phyloP scores from a whole-genome alignment of 148 eudicot species.

The Rhododendron kiyosumense region DNA sequence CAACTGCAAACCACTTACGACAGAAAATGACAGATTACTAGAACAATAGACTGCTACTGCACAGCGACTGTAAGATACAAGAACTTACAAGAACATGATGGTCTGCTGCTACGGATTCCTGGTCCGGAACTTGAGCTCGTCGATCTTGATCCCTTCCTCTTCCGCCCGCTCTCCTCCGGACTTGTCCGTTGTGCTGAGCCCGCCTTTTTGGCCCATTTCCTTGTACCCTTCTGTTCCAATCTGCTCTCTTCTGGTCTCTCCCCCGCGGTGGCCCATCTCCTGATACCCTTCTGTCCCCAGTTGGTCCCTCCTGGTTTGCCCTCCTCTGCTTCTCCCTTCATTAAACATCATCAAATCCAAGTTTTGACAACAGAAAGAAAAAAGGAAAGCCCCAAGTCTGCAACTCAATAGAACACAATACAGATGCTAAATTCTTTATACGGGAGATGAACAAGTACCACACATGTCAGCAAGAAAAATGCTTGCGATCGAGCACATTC shows the following conservation, averaged over 20 bases:
- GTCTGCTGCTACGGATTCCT: not conserved
- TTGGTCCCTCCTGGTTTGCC: slow-evolving; percentile 18
- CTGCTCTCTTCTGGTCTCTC: slow-evolving; percentile 40
- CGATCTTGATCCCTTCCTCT: slow-evolving; percentile 17
- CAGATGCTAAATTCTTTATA: no score
- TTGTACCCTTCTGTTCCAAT: slow-evolving; percentile 1
- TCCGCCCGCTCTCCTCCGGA: slow-evolving; percentile 16
- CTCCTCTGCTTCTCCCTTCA: slow-evolving; percentile 38
- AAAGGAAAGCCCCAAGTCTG: not conserved
- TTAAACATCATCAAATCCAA: not conserved
- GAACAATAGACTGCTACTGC: not conserved
- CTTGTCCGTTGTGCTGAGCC: slow-evolving; percentile 18
- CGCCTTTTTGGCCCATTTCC: slow-evolving; percentile 40
- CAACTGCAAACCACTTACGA: not conserved
- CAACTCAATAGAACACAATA: no score
- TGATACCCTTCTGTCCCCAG: not conserved
- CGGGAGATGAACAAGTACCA: not conserved
- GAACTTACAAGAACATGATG: not conserved
- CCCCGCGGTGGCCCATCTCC: not conserved
- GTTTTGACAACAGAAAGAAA: not conserved
- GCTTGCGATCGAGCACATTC: no score
- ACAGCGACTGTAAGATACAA: not conserved
- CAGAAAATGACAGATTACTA: not conserved
- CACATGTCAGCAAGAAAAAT: no score
- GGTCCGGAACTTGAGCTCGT: slow-evolving; percentile 15